A percentile compares a stretch with the other conserved stretches of the same genome.
Evolutionary conservation across 331 rosid genomes (phyloP).

Genomic region (Ulmus americana): DNA sequence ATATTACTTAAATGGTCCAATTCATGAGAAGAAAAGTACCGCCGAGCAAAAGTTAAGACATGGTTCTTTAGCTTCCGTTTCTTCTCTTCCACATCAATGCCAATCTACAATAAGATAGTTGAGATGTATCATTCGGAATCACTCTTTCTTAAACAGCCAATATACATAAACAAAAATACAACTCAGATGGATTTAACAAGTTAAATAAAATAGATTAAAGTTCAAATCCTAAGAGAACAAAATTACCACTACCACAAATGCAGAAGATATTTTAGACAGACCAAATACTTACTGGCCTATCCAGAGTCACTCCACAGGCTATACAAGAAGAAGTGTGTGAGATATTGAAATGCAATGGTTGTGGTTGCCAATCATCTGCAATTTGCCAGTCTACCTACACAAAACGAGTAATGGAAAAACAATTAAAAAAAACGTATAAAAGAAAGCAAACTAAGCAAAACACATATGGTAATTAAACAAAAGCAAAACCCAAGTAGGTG

Average conservation of each 20-base stretch:
- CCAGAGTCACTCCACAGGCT: constrained; percentile 77
- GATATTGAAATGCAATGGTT: constrained; percentile 78
- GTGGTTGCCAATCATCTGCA: constrained; percentile 46
- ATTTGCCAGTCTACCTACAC: constrained; percentile 58
- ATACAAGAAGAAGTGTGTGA: constrained; percentile 79
- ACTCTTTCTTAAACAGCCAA: constrained; percentile 13
- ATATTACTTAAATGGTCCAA: constrained; percentile 53
- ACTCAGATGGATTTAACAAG: neutral
- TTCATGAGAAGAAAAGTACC: constrained; percentile 73
- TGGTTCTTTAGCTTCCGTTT: constrained; percentile 59
- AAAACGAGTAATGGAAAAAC: constrained; percentile 15
- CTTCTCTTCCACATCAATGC: constrained; percentile 85
- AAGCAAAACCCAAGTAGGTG: constrained; percentile 9
- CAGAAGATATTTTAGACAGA: constrained; percentile 2
- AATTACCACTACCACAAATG: constrained; percentile 1
- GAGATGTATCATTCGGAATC: constrained; percentile 18
- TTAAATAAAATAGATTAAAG: neutral
- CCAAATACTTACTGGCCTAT: constrained; percentile 53
- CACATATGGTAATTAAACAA: neutral
- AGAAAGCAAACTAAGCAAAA: neutral
- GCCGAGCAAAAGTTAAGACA: constrained; percentile 61
- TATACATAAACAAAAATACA: neutral
- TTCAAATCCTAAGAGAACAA: constrained; percentile 10
- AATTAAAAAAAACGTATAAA: constrained; percentile 1
- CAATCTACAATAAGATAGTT: constrained; percentile 46